Evolutionary conservation across 768 basidiomycete species (phyloP).

Genomic region (Tubosaeta brunneosetosa): DNA sequence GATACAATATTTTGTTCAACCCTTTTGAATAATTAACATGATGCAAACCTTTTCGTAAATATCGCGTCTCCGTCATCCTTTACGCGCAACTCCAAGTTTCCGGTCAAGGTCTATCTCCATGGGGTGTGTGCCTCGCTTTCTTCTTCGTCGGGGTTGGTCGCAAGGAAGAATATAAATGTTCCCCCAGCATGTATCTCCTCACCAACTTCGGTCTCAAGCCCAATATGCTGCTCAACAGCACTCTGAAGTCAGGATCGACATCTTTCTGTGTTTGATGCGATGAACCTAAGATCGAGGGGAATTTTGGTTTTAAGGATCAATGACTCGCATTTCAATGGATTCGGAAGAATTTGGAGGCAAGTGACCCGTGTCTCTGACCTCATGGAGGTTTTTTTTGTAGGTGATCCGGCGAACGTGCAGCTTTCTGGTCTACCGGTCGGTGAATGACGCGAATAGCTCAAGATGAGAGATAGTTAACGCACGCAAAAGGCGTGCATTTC

Average conservation of each 20-base stretch:
- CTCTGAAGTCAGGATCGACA: conserved; percentile 71
- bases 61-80: conserved; percentile 51
- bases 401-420: conserved; percentile 58
- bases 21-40: background rate
- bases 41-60: conserved; percentile 56
- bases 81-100: conserved; percentile 42
- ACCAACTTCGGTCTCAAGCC: conserved; percentile 53
- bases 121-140: conserved; percentile 48
- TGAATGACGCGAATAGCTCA: conserved; percentile 16
- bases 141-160: background rate
- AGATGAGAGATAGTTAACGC: background rate
- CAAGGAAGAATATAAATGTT: too few species aligned
- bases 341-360: conserved; percentile 55
- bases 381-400: conserved; percentile 28
- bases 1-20: too few species aligned
- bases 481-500: conserved; percentile 56
- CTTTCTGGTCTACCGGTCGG: conserved; percentile 70
- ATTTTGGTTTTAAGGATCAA: conserved; percentile 83
- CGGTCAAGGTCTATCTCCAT: conserved; percentile 73
- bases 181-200: conserved; percentile 71
- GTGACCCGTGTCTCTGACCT: background rate
- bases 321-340: conserved; percentile 75
- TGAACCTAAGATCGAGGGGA: conserved; percentile 56
- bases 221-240: conserved; percentile 63
- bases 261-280: conserved; percentile 70